These are phyloP conservation scores for Fallopia convolvulus DNA, from an alignment of 148 eudicot species.

Conservation along the genomic window DNA sequence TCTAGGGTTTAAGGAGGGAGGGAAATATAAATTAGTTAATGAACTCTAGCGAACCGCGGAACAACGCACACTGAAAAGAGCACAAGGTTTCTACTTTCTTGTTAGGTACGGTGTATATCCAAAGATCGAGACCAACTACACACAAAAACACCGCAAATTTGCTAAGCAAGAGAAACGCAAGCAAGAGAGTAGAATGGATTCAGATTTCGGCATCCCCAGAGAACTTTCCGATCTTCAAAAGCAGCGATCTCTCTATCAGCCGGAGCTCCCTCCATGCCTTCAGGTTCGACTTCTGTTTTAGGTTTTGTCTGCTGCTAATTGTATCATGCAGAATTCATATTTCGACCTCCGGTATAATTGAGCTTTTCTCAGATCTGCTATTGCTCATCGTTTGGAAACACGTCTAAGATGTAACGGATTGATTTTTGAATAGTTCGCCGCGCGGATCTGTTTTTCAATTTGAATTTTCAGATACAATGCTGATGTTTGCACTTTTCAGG, in stretches of 20 bases:
- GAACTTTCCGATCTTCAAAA: slow-evolving; percentile 84
- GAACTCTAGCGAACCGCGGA: background rate
- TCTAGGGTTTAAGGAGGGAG: too few species aligned
- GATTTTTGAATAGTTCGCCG: background rate
- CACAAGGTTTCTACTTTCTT: background rate
- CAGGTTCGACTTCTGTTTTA: slow-evolving; percentile 38
- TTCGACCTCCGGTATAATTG: background rate
- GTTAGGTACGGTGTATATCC: background rate
- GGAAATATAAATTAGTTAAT: too few species aligned
- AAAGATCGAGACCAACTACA: background rate
- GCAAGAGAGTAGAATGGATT: slow-evolving; percentile 40
- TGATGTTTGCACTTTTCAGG: slow-evolving; percentile 31
- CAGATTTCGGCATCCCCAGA: slow-evolving; percentile 71
- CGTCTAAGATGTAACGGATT: background rate
- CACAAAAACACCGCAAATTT: background rate
- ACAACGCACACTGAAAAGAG: background rate
- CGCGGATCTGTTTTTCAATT: background rate
- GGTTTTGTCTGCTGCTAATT: background rate
- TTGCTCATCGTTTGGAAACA: background rate
- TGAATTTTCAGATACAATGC: too few species aligned
- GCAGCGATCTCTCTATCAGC: slow-evolving; percentile 70
- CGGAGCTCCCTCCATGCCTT: slow-evolving; percentile 91
- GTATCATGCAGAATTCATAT: background rate
- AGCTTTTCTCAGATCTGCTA: background rate
- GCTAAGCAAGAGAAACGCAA: background rate